These are phyloP conservation scores for Fusarium sp. DNA, from an alignment of 2,329 filamentous ascomycete species.

Conservation along the genomic window DNA sequence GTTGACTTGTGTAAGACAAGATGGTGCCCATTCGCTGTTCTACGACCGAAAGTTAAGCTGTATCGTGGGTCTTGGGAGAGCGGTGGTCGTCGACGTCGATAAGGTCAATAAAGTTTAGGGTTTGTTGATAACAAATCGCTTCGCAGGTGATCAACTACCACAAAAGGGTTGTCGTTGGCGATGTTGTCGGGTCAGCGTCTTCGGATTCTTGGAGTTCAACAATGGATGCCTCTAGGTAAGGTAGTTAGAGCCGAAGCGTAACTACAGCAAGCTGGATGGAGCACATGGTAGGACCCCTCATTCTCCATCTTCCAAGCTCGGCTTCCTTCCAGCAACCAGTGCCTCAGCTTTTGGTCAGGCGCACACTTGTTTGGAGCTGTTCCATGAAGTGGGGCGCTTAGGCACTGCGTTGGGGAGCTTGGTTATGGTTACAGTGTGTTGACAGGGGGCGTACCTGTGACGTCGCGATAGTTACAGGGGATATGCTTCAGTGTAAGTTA, in stretches of 20 bases:
- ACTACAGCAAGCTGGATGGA: background rate
- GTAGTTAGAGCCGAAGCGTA: background rate
- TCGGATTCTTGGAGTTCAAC: conserved; percentile 7
- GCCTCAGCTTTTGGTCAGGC: conserved; percentile 38
- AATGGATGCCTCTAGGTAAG: conserved; percentile 1
- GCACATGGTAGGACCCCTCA: conserved; percentile 34
- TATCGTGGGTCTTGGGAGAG: conserved; percentile 22
- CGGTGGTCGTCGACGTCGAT: background rate
- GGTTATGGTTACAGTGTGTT: background rate
- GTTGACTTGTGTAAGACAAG: conserved; percentile 18
- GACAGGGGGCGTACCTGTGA: conserved; percentile 14
- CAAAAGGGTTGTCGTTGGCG: conserved; percentile 2
- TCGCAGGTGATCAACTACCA: background rate
- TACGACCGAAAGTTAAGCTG: conserved; percentile 28
- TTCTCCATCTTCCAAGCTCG: conserved; percentile 11
- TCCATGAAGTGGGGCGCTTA: conserved; percentile 12
- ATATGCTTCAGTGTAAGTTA: conserved; percentile 1
- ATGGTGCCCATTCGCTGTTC: conserved; percentile 40
- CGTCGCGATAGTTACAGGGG: conserved; percentile 16
- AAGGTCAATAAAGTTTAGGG: background rate
- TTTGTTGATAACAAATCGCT: background rate
- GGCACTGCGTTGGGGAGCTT: background rate
- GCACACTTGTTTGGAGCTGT: conserved; percentile 13
- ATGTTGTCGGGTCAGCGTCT: conserved; percentile 35
- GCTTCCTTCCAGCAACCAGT: conserved; percentile 6